Percentiles rank a stretch among this genome's conserved stretches.
Evolutionary conservation across 1,139 yeast species (phyloP).

Genomic region (Zygoascus hellenicus): DNA sequence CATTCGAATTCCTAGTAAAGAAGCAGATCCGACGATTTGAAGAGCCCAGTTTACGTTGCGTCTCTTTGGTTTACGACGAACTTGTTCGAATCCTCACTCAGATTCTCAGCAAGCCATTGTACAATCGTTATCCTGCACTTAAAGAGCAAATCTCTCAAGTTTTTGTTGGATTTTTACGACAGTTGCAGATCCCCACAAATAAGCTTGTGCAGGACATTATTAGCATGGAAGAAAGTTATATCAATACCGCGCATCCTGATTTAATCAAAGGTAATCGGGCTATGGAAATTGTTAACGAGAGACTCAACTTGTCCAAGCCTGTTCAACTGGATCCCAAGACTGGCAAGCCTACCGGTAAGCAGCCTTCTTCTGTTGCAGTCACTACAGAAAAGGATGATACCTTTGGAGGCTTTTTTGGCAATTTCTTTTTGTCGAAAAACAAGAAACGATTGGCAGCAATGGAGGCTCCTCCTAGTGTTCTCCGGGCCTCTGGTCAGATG

Average conservation of each 20-base stretch:
- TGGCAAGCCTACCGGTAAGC: slow-evolving; percentile 48
- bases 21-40: slow-evolving; percentile 93
- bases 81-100: slow-evolving; percentile 86
- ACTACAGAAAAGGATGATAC: slow-evolving; percentile 22
- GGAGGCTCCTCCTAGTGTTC: slow-evolving; percentile 95
- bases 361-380: slow-evolving; percentile 22
- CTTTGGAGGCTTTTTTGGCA: slow-evolving; percentile 81
- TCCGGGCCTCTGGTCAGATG: slow-evolving; percentile 92
- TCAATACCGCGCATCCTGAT: slow-evolving; percentile 97
- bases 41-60: slow-evolving; percentile 91
- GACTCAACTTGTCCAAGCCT: slow-evolving; percentile 73
- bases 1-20: slow-evolving; percentile 90
- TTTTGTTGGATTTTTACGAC: slow-evolving; percentile 76
- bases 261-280: slow-evolving; percentile 92
- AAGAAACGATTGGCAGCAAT: slow-evolving; percentile 89
- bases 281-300: slow-evolving; percentile 87
- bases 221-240: slow-evolving; percentile 81
- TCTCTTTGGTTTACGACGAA: slow-evolving; percentile 88
- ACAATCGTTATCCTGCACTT: slow-evolving; percentile 82
- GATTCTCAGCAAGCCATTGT: slow-evolving; percentile 74
- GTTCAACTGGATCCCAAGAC: slow-evolving; percentile 88
- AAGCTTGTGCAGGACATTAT: slow-evolving; percentile 79
- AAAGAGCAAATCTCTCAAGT: slow-evolving; percentile 79
- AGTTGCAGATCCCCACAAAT: slow-evolving; percentile 78
- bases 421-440: slow-evolving; percentile 86